Conservation (phyloP, 2,329 filamentous ascomycete species). For the Esteya vermicola region DNA sequence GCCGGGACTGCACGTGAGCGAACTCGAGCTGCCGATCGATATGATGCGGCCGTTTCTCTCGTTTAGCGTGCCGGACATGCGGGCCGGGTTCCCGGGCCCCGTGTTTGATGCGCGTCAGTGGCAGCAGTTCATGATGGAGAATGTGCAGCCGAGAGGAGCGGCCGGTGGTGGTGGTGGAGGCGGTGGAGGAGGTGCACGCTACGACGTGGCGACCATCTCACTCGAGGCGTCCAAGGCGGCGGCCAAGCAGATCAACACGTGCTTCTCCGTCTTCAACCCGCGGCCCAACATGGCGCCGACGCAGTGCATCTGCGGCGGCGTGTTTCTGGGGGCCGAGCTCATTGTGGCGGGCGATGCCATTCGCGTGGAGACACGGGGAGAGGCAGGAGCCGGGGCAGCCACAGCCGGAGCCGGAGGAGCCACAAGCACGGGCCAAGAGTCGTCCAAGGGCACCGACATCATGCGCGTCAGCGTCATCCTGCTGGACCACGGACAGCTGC, state of each 20-base stretch:
- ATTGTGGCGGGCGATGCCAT: slow-evolving; percentile 19
- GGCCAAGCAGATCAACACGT: slow-evolving; percentile 20
- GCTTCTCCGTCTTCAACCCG: slow-evolving; percentile 19
- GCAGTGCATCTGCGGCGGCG: slow-evolving; percentile 14
- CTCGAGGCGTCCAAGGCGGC: slow-evolving; percentile 24
- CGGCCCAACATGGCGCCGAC: slow-evolving; percentile 10
- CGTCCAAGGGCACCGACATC: slow-evolving; percentile 43
- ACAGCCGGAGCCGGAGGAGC: slow-evolving; percentile 35
- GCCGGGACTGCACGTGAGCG: slow-evolving; percentile 1
- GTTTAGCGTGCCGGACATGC: slow-evolving; percentile 20
- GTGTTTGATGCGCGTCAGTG: slow-evolving; percentile 17
- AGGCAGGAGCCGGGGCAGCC: not conserved
- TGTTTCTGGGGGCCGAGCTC: slow-evolving; percentile 23
- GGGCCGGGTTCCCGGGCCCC: slow-evolving; percentile 12
- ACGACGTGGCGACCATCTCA: slow-evolving; percentile 10
- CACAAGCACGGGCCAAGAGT: slow-evolving; percentile 51
- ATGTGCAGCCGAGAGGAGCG: no score
- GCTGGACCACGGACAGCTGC: slow-evolving; percentile 8
- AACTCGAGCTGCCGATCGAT: slow-evolving; percentile 11
- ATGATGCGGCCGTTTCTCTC: slow-evolving; percentile 23
- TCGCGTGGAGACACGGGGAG: slow-evolving; percentile 12
- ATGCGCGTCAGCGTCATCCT: slow-evolving; percentile 17
- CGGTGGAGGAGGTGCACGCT: not conserved
- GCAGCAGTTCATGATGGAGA: slow-evolving; percentile 9
- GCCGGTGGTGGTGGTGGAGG: no score